Conservation (phyloP, 1,139 yeast genomes). For the Candida frijolesensis region DNA sequence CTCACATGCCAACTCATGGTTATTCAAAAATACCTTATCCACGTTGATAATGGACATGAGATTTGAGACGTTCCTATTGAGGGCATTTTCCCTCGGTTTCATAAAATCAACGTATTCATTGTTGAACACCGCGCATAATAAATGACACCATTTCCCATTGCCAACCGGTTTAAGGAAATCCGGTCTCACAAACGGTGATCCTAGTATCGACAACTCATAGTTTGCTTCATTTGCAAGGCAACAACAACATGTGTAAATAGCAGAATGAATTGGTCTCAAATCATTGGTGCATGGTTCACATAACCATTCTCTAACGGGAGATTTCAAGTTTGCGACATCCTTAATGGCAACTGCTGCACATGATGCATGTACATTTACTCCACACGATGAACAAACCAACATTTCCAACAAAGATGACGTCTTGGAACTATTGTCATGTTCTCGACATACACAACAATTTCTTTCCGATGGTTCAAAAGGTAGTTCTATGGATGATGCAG, state of each 20-base stretch:
- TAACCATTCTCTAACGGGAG: conserved; percentile 58
- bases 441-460: conserved; percentile 62
- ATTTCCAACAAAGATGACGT: conserved; percentile 28
- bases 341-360: conserved; percentile 62
- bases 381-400: conserved; percentile 68
- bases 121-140: conserved; percentile 68
- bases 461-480: conserved; percentile 23
- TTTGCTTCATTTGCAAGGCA: conserved; percentile 61
- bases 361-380: conserved; percentile 65
- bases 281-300: conserved; percentile 85
- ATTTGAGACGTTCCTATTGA: conserved; percentile 14
- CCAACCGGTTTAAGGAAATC: conserved; percentile 78
- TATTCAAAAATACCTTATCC: conserved; percentile 29
- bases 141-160: conserved; percentile 78
- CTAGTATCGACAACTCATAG: conserved; percentile 46
- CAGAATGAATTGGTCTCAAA: conserved; percentile 57
- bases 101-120: conserved; percentile 19
- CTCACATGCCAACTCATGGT: conserved; percentile 25
- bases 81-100: conserved; percentile 6
- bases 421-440: conserved; percentile 26
- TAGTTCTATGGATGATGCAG: conserved; percentile 10
- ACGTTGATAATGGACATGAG: conserved; percentile 32
- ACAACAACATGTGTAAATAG: conserved; percentile 64
- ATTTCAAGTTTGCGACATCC: conserved; percentile 18
- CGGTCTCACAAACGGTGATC: conserved; percentile 45